Evolutionary conservation across 2,329 filamentous ascomycete species (phyloP), one percentile per base, ranked within the genome.

Genomic region (Aspergillus sp.): DNA sequence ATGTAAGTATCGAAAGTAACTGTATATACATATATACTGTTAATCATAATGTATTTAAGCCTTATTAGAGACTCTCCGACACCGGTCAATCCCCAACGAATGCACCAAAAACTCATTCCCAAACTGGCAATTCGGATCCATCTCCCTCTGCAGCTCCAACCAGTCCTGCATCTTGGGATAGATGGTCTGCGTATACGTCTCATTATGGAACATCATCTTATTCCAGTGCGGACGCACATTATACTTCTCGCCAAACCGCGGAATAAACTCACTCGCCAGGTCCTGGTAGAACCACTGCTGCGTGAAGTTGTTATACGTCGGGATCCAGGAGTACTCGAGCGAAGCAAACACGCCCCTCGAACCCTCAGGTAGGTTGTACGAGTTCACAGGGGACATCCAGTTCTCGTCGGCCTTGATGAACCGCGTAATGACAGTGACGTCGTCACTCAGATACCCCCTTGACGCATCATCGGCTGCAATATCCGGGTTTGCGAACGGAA

Each of bases 361-460:
- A 26, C 58, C 52, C 11, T 59, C 44, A 5, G 30, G 49, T 44
- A 64, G 55, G 49, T 62, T 62, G 48, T 65, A 62, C 20, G 50
- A 61, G 52, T 65, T 65, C 34, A 59, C 59, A n/a, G 63, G 61
- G 13, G 63, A 65, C 48, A 65, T 34, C 30, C 58, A 65, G 5
- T 55, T 47, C 4, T 65, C 61, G 24, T 65, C 63, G 12, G 59
- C 63, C 61, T 58, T 61, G 41, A 65, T 56, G 47, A 52, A 53
- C 22, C 59, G 58, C 32, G 58, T 56, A 43, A 64, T 57, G 51
- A 64, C 62, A 38, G 58, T 48, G 11, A 61, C n/a, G 44, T 64
- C 59, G 38, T 63, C 54, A n/a, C 39, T 42, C 0, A 12, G 15
- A 12, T 42, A 42, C 17, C 39, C 39, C n/a, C 8, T 42, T 17